Evolutionary conservation across 192 early-diverging fungal genomes (phyloP).

Genomic region (Rhizophagus clarus): DNA sequence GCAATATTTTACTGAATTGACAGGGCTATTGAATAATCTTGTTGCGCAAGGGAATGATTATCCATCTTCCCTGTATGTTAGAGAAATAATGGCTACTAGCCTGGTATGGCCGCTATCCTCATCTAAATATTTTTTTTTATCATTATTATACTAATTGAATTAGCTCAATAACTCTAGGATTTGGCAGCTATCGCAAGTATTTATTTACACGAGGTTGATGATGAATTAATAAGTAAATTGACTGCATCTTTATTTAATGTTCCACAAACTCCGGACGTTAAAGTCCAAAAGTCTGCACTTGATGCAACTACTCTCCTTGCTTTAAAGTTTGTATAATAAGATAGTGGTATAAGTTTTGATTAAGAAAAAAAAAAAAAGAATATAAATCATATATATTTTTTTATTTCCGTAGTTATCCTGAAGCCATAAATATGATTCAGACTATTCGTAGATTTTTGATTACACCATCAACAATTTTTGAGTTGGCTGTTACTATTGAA

Average conservation of each 20-base stretch:
- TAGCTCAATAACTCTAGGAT: background rate
- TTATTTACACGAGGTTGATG: conserved; percentile 36
- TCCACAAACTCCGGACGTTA: conserved; percentile 32
- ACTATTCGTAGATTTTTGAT: conserved; percentile 54
- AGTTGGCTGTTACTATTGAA: conserved; percentile 35
- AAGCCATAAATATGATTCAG: conserved; percentile 45
- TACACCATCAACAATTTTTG: conserved; percentile 57
- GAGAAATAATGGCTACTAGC: conserved; percentile 60
- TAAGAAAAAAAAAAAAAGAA: too few species aligned
- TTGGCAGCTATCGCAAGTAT: background rate
- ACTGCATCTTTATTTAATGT: conserved; percentile 27
- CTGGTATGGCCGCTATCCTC: conserved; percentile 41
- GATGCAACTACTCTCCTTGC: conserved; percentile 46
- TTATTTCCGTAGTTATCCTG: conserved; percentile 33
- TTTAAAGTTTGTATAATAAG: conserved; percentile 40
- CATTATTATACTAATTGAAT: background rate
- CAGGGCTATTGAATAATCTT: conserved; percentile 45
- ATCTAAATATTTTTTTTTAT: background rate
- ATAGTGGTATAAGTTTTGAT: background rate
- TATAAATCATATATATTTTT: background rate
- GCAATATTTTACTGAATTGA: conserved; percentile 58
- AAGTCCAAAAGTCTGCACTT: conserved; percentile 41
- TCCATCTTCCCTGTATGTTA: conserved; percentile 49
- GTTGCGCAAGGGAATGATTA: conserved; percentile 48
- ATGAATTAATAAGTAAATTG: conserved; percentile 25